Evolutionary conservation across 2,329 filamentous ascomycete genomes (phyloP), one percentile per base, ranked within the genome.

Genomic region (Neofusicoccum laricinum): DNA sequence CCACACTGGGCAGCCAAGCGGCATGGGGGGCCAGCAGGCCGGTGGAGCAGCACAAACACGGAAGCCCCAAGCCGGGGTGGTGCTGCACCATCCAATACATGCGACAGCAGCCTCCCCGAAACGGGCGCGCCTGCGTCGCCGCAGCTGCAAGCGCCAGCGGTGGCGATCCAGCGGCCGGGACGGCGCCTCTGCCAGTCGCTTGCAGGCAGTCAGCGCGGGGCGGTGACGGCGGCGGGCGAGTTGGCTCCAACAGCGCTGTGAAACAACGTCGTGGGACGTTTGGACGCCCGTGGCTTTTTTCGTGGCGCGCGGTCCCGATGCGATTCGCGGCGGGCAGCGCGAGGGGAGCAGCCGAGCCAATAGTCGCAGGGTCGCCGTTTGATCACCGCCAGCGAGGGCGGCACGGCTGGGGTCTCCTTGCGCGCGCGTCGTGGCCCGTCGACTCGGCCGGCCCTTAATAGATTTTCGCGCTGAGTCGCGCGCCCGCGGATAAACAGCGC

Each of bases 71-170:
- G 43, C 49, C 49, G 45, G 61, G 61, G 55, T 63, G 48, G n/a
- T 63, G 61, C 61, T 30, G 61, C 61, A 63, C 61, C 61, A 55
- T 55, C 61, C 61, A 63, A 63, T 63, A 63, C 61, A 51, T 63
- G 61, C 61, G 61, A 53, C 61, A 51, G 61, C 61, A 45, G 61
- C 36, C 48, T 12, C 36, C 53, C 55, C 53, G 19, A 32, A 36
- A 51, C 59, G 40, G 30, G 25, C 25, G 59, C 59, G 46, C 15
- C 21, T 11, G 34, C 59, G 38, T 45, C 53, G 21, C 21, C 32
- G 32, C 3, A 10, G 30, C 53, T 19, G 53, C 55, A 59, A 46
- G 55, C 55, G 55, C 55, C 55, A 30, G 41, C 41, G 32, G 19
- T 41, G 43, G 25, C 30, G 40, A 40, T 58, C 55, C 30, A 30